Base-by-base conservation (phyloP, 2,329 filamentous ascomycete genomes). In the Calonectria multiphialidica region DNA sequence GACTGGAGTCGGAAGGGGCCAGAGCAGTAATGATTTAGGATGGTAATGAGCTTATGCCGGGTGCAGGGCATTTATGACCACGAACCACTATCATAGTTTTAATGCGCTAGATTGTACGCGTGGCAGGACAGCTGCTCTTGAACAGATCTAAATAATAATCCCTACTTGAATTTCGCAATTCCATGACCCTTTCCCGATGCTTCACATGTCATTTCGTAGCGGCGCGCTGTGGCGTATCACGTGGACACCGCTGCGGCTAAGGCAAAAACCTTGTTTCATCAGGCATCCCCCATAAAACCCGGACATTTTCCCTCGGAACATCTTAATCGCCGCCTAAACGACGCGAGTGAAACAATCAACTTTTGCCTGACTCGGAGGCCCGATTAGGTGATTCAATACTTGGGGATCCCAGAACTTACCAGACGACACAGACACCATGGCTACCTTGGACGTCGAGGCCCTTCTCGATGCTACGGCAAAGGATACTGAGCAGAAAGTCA, bases 391-490 rank as follows among this genome's bases (percentile, higher is more conserved):
- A 73, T 49, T 49, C 53, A 25, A 12, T 57, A 47, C 28, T 55
- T 50, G 35, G 65, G 67, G 50, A 64, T 65, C 50, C 45, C 23
- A 28, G 69, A 68, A 73, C 53, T 71, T 44, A 77, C 62, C 61
- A 70, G 59, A 75, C 69, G 63, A 55, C 66, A 70, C 71, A 78
- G 76, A 72, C 76, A 84, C 76, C 74, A 89, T 89, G 87, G 84
- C 87, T 65, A 86, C 84, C 70, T 82, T 89, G 78, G 95, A 98
- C 82, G 95, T 98, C 79, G 96, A 98, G 88, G 95, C 95, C 77
- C 90, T 98, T 76, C 92, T 98, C 78, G 95, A 98, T 85, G 94
- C 94, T 64, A 95, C 94, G 74, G 94, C 94, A 65, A 92, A 92
- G 82, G 88, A 88, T 76, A 85, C 87, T 66, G 86, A 89, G 66